Evolutionary conservation across 805 yeast species (phyloP).

Genomic region (Metschnikowia peoriensis): DNA sequence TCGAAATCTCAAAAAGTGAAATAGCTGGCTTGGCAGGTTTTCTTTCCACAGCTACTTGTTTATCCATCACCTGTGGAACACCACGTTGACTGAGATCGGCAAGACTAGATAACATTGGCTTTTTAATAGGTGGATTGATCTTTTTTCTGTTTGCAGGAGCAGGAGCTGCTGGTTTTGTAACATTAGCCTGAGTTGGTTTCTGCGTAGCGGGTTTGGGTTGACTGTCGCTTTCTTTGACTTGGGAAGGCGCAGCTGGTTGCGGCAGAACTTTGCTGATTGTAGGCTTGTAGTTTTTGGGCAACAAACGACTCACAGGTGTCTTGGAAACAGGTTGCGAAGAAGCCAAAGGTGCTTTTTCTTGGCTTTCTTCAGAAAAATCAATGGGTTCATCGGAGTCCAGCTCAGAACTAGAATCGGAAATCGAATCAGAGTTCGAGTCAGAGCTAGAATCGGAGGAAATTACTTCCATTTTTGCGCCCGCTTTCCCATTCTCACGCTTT

Average conservation of each 20-base stretch:
- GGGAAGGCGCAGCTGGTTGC: background rate
- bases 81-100: slow-evolving; percentile 16
- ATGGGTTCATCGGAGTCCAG: slow-evolving; percentile 1
- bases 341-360: background rate
- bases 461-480: too few species aligned
- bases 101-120: slow-evolving; percentile 8
- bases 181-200: background rate
- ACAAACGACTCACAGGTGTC: background rate
- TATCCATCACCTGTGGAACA: slow-evolving; percentile 18
- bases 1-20: background rate
- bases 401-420: slow-evolving; percentile 9
- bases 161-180: background rate
- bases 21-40: slow-evolving; percentile 6
- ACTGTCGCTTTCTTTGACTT: background rate
- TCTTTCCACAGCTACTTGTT: background rate
- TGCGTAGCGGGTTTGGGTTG: background rate
- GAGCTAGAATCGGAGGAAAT: background rate
- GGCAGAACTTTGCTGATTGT: background rate
- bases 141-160: background rate
- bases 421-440: slow-evolving; percentile 9
- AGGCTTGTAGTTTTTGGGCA: slow-evolving; percentile 4
- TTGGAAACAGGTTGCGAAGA: background rate
- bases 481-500: too few species aligned
- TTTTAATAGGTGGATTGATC: background rate
- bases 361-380: background rate